Base-by-base conservation (phyloP, 768 basidiomycete genomes). In the Trametes coccinea region DNA sequence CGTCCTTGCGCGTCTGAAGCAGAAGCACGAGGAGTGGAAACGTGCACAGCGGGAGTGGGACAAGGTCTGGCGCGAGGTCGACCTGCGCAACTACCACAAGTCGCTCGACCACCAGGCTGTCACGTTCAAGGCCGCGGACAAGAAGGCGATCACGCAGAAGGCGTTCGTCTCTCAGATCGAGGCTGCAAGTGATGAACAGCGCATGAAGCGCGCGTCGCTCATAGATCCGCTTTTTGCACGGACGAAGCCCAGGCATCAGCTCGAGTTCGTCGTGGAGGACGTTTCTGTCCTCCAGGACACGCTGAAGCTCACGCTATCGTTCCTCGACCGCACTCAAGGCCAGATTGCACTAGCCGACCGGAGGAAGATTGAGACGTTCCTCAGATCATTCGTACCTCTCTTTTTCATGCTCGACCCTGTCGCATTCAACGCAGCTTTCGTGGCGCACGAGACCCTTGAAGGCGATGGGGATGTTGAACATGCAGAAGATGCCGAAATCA, bases 11-110 rank as follows among this genome's bases (percentile, higher is more conserved):
- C 85, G 97, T 5, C 77, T 99, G 61, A 97, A 97, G 77, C 89
- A 90, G 74, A 98, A 98, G 76, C 96, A 98, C 71, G 94, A 94
- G 62, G 96, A 98, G 72, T 99, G 97, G 97, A 97, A 95, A 76
- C 83, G 94, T 22, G 96, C 94, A 16, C 94, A 97, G 73, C 76
- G 94, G 54, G 97, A 97, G 76, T 99, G 97, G 97, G 98, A 98
- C 77, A 92, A 96, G 73, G 91, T 98, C 53, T 99, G 97, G 97
- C 79, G 95, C 53, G 96, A 97, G 76, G 93, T 96, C 31, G 93
- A 98, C 68, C 92, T 92, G 30, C 82, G 92, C 67, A 98, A 98
- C 76, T 98, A 92, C 71, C 84, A 87, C 75, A 95, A 94, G 79
- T 89, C 91, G 54, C 81, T 98, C 68, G 96, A 99, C 72, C 93